These are phyloP conservation scores for Vickermania spadyakhi DNA, from an alignment of 208 protist genomes.

Conservation along the genomic window DNA sequence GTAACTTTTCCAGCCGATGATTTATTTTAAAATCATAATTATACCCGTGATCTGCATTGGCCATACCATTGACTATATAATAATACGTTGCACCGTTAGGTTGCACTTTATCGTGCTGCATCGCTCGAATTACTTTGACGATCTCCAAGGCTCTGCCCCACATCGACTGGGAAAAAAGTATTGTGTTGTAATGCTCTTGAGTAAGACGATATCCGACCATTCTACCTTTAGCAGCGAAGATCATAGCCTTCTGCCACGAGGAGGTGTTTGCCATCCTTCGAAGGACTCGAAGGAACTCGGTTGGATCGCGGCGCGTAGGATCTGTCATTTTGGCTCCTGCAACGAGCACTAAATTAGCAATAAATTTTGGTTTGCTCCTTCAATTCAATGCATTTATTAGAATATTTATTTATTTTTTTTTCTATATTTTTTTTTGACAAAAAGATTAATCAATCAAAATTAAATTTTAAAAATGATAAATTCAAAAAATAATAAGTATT, in stretches of 20 bases:
- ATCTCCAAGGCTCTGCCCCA: slow-evolving; percentile 88
- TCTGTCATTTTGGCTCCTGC: no score
- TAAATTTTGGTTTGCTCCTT: no score
- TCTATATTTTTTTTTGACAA: no score
- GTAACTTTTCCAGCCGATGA: slow-evolving; percentile 72
- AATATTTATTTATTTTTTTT: no score
- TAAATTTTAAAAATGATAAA: no score
- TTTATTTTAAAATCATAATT: slow-evolving; percentile 90
- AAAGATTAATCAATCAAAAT: no score
- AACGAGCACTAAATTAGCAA: no score
- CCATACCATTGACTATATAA: slow-evolving; percentile 89
- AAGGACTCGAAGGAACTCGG: slow-evolving; percentile 86
- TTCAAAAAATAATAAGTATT: no score
- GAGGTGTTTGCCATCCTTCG: slow-evolving; percentile 79
- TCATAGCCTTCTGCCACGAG: slow-evolving; percentile 88
- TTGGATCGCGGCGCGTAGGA: slow-evolving; percentile 80
- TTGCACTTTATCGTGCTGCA: slow-evolving; percentile 84
- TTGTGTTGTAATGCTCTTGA: slow-evolving; percentile 86
- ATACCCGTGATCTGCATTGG: slow-evolving; percentile 87
- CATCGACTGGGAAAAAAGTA: slow-evolving; percentile 85
- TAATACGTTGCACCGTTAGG: slow-evolving; percentile 87
- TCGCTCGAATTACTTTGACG: slow-evolving; percentile 74
- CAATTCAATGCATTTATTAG: no score
- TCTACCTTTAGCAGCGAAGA: slow-evolving; percentile 82
- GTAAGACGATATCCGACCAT: slow-evolving; percentile 88